Base-by-base conservation (phyloP, 2,329 filamentous ascomycete genomes). In the Camillea tinctor region DNA sequence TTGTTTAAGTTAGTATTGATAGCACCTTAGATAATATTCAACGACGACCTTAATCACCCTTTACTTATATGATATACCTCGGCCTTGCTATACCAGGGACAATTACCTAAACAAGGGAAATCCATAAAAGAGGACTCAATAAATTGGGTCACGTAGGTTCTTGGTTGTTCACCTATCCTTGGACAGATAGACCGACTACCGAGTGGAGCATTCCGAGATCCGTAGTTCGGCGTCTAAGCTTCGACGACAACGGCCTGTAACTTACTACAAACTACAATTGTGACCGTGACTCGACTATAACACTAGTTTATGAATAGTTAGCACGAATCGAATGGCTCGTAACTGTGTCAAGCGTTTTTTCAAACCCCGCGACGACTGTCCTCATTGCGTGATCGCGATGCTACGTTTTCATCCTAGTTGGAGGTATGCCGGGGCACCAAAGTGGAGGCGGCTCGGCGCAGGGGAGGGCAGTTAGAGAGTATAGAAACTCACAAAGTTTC, bases 201-300 rank as follows among this genome's bases (percentile, higher is more conserved):
- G 64, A 57, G 59, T 57, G 60, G 59, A 49, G 51, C 55, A 62
- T 36, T 26, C 64, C 64, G 64, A 66, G 60, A 63, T 61, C 64
- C 64, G 64, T 30, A 50, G 48, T 54, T 57, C 44, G 54, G 59
- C 49, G 40, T 20, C 44, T 36, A 55, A 50, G 24, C 36, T 48
- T 50, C 54, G 40, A 36, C 36, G 23, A 40, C n/a, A 20, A 22
- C 7, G 44, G 55, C 36, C 60, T 52, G 52, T 50, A 44, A 44
- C 6, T 11, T n/a, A 44, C 36, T 26, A 26, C 8, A 26, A 11
- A 7, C 13, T 30, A 9, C 7, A 30, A 30, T 30, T 30, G 13
- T 30, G 13, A 30, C 13, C 13, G 13, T 9, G 13, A 7, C 26
- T 30, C 26, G 26, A 44, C 36, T 44, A n/a, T 44, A 44, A 11